A percentile compares a stretch with the other conserved stretches of the same genome.
These are phyloP conservation scores for Penicillium brasilianum DNA, from an alignment of 2,329 filamentous ascomycete genomes.

Conservation along the genomic window DNA sequence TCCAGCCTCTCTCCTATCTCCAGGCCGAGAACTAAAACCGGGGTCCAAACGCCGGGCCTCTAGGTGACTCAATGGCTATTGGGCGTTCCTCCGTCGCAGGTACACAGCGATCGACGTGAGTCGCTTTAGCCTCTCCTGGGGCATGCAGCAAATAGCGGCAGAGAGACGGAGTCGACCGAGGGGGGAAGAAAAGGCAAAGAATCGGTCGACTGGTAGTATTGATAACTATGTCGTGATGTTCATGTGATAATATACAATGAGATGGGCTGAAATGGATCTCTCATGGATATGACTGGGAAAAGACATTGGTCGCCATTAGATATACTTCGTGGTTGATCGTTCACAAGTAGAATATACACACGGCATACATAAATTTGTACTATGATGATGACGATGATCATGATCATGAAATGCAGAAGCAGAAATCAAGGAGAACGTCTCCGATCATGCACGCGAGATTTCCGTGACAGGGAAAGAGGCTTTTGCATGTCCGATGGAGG, in stretches of 20 bases:
- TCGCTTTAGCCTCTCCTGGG: constrained; percentile 12
- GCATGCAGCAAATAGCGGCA: constrained; percentile 12
- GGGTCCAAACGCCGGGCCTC: constrained; percentile 3
- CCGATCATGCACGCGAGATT: constrained; percentile 29
- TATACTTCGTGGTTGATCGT: not conserved
- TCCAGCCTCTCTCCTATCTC: not conserved
- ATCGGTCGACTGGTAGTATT: not conserved
- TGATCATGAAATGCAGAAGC: not conserved
- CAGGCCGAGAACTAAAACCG: not conserved
- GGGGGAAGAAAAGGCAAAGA: not conserved
- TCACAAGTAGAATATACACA: not conserved
- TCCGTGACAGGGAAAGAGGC: not conserved
- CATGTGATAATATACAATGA: not conserved
- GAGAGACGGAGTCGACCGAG: not conserved
- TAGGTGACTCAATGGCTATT: constrained; percentile 1
- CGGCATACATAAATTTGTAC: not conserved
- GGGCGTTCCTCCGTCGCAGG: constrained; percentile 11
- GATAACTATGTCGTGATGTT: too few relatives aligned
- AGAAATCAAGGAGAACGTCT: constrained; percentile 22
- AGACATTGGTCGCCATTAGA: not conserved
- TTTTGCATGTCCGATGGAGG: constrained; percentile 19
- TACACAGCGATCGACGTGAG: constrained; percentile 19
- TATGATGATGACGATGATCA: not conserved
- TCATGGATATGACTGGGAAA: not conserved
- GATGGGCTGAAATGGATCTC: not conserved